Base-by-base conservation (phyloP, 176 grass and related monocot genomes). In the Areca catechu region DNA sequence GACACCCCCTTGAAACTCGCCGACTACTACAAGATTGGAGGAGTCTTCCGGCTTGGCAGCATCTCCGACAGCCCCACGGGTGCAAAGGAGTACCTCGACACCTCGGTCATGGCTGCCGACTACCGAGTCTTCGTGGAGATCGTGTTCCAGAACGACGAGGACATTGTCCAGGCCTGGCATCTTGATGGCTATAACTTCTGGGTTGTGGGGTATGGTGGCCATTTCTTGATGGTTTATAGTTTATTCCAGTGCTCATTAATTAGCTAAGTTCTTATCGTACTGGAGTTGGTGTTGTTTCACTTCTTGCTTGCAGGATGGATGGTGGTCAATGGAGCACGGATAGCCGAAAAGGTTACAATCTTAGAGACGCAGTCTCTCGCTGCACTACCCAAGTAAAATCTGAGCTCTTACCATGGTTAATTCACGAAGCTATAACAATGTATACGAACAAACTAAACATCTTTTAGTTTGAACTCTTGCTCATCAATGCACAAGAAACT, bases 1-100 rank as follows among this genome's bases (percentile, higher is more conserved):
- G 86, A 87, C 71, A 96, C 91, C 1, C 91, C 91, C 15, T 56
- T 96, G 21, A 96, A 96, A 71, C 80, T 96, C 47, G 86, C 86
- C 15, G 91, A 96, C 60, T 69, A 87, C 74, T 96, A 58, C 83
- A 84, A 82, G 63, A 84, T 96, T 58, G 67, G 49, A 17, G 86
- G 83, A 22, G 86, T 96, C 27, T 96, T 79, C 70, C 57, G 15
- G 16, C 71, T 96, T 16, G 80, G 75, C 5, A 66, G 68, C 71
- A 77, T 96, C 60, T 53, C 77, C 1, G 92, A 96, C 65, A 22
- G 53, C 6, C 85, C 85, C 0, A 49, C 77, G 0, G 9, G 29
- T 6, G 15, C 4, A 16, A 50, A 58, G 30, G 4, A 73, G 56
- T 51, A 54, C 62, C 67, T 65, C 17, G 83, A 71, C 54, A 87